Base-by-base conservation (phyloP, 2,329 filamentous ascomycete genomes). In the Meredithiella fracta region DNA sequence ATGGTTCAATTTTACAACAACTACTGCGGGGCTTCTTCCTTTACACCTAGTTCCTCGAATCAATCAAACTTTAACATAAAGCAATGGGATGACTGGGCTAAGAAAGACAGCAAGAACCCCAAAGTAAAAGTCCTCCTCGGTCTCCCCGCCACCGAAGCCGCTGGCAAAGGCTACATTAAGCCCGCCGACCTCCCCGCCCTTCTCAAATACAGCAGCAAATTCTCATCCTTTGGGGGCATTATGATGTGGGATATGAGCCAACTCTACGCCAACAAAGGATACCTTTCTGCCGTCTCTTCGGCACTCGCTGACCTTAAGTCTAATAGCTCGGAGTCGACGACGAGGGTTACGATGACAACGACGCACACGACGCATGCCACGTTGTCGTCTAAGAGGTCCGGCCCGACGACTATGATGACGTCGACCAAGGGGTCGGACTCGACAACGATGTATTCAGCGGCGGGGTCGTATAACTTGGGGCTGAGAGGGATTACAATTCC, bases 41-140 rank as follows among this genome's bases (percentile, higher is more conserved):
- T 69, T 57, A 37, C 62, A n/a, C n/a, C n/a, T 15, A 58, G 60
- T 42, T 65, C 66, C 58, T 54, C 59, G 11, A 53, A 63, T 7
- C 65, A 64, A 15, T 63, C 65, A 7, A 60, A 60, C 40, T 71
- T 73, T 65, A 75, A 73, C 60, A 75, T 70, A 62, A 63, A 70
- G 51, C 62, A 63, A 11, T 75, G 73, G 73, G 77, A 86, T 64
- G 70, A 68, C 58, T 86, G 82, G 82, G 81, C 82, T 20, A 73
- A 72, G 62, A 73, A 65, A 0, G 69, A 68, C 2, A 79, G 75
- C 60, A 69, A 72, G 59, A 85, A 85, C 67, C 67, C 64, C 52
- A 60, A 65, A 8, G 69, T 72, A 42, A 73, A 74, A 65, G 63
- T 75, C 50, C 73, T 68, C 59, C 63, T 75, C 50, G 73, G 73